A percentile compares a stretch with the other conserved stretches of the same genome.
phyloP scores from a whole-genome alignment of 305 asterid genomes.

The Stenogyne calaminthoides region DNA sequence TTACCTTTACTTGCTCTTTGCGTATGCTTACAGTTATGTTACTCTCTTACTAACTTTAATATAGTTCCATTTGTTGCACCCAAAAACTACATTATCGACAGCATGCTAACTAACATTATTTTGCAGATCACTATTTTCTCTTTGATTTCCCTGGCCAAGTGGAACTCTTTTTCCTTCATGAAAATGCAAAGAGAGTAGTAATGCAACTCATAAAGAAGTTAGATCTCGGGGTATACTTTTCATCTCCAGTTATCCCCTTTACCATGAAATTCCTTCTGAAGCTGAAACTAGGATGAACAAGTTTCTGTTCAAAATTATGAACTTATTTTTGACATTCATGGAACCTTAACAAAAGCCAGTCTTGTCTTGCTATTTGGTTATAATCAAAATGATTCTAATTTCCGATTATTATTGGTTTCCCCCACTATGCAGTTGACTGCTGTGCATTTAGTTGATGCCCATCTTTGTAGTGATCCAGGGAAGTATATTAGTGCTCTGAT shows the following conservation, averaged over 20 bases:
- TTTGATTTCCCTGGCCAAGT: constrained; percentile 99
- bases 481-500: constrained; percentile 91
- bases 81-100: not conserved
- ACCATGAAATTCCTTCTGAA: constrained; percentile 8
- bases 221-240: constrained; percentile 67
- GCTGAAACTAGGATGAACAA: constrained; percentile 19
- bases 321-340: not conserved
- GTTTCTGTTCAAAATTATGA: not conserved
- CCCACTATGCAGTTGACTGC: constrained; percentile 74
- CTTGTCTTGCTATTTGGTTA: constrained; percentile 17
- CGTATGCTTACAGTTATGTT: constrained; percentile 8
- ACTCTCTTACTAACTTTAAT: not conserved
- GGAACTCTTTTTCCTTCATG: constrained; percentile 92
- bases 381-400: not conserved
- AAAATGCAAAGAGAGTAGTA: constrained; percentile 73
- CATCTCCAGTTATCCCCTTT: constrained; percentile 14
- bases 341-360: not conserved
- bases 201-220: constrained; percentile 86
- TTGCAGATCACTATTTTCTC: constrained; percentile 93
- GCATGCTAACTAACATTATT: constrained; percentile 20
- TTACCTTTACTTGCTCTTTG: constrained; percentile 31
- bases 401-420: constrained; percentile 21
- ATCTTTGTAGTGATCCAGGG: constrained; percentile 97
- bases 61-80: not conserved
- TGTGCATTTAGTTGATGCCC: constrained; percentile 94